Evolutionary conservation across 2,329 filamentous ascomycete species (phyloP).

Genomic region (Nakataea oryzae): DNA sequence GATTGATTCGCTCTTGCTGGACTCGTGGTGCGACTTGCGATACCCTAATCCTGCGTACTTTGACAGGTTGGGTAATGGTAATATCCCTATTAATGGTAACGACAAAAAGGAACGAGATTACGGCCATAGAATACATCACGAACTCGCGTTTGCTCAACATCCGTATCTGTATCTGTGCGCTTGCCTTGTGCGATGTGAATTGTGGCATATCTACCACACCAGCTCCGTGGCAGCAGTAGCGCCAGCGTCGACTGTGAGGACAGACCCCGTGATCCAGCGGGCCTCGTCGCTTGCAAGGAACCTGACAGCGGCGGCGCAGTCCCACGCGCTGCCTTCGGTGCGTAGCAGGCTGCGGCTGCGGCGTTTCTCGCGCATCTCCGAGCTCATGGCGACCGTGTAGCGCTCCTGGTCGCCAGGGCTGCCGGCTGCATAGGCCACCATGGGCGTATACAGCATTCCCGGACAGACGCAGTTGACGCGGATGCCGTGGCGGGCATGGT

Average conservation of each 20-base stretch:
- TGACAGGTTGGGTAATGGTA: neutral
- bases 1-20: neutral
- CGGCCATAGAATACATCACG: neutral
- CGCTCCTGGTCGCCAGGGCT: conserved; percentile 11
- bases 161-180: too few species aligned
- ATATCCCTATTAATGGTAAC: neutral
- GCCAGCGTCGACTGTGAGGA: conserved; percentile 30
- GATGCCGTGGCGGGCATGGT: conserved; percentile 33
- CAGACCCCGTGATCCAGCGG: conserved; percentile 30
- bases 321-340: conserved; percentile 33
- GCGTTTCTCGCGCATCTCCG: conserved; percentile 24
- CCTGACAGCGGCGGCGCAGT: conserved; percentile 25
- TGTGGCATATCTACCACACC: neutral
- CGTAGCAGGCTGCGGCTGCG: conserved; percentile 25
- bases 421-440: conserved; percentile 20
- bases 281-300: conserved; percentile 29
- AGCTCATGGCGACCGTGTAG: conserved; percentile 22
- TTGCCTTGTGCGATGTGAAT: too few species aligned
- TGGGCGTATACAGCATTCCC: conserved; percentile 34
- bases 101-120: neutral
- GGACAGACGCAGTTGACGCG: conserved; percentile 40
- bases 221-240: conserved; percentile 17
- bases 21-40: neutral
- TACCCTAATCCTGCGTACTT: neutral
- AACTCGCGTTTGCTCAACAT: too few species aligned